Conservation (phyloP, 2,329 filamentous ascomycete genomes). For the Penicillium occitanis region DNA sequence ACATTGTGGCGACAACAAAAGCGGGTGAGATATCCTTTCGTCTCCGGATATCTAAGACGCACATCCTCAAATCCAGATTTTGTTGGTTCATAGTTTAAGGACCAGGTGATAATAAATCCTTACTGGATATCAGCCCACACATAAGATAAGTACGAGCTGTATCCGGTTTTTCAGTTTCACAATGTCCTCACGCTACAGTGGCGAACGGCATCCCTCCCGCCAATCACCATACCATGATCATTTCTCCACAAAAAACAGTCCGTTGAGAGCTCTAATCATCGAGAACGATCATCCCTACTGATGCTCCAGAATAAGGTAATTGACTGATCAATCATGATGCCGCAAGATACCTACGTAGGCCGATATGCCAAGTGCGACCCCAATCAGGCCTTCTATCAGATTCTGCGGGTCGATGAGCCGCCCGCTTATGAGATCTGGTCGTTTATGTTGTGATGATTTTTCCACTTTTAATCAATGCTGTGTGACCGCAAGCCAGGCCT, state of each 20-base stretch:
- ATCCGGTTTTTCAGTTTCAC: not conserved
- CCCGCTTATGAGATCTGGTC: not conserved
- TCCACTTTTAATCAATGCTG: not conserved
- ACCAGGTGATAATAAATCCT: not conserved
- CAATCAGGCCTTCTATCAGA: not conserved
- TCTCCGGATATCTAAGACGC: not conserved
- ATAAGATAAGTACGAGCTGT: not conserved
- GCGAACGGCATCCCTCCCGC: not conserved
- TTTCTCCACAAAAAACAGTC: not conserved
- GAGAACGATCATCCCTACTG: not conserved
- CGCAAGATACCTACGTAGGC: not conserved
- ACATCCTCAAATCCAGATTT: not conserved
- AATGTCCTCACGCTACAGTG: not conserved
- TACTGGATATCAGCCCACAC: not conserved
- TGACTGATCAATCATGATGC: not conserved
- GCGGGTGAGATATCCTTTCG: not conserved
- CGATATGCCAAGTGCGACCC: not conserved
- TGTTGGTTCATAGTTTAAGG: not conserved
- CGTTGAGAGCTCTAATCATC: not conserved
- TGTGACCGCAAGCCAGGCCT: not conserved
- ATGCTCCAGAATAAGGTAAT: not conserved
- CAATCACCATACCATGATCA: not conserved
- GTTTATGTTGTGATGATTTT: not conserved
- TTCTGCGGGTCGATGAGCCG: not conserved
- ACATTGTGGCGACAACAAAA: slow-evolving; percentile 4